Evolutionary conservation across 78 protist genomes (phyloP).

Genomic region (Dictyostelium purpureum): DNA sequence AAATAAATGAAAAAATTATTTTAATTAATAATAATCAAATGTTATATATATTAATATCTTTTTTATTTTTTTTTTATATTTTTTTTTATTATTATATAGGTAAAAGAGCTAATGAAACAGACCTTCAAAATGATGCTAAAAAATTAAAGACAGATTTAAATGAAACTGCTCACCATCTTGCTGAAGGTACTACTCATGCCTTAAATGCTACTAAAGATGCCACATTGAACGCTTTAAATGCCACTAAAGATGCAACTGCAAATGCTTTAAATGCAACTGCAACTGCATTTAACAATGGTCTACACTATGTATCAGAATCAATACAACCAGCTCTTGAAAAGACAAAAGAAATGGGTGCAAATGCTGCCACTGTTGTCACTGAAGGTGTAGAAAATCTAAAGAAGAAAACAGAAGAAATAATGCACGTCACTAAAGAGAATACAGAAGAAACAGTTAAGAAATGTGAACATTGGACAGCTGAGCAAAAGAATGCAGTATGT

Average conservation of each 20-base stretch:
- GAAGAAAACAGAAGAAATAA: background rate
- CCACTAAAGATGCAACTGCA: background rate
- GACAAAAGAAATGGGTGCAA: constrained; percentile 48
- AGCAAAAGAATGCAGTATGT: background rate
- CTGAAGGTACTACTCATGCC: background rate
- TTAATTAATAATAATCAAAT: background rate
- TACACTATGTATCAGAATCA: background rate
- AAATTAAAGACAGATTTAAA: background rate
- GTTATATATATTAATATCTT: background rate
- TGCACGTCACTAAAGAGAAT: background rate
- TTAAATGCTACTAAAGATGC: background rate
- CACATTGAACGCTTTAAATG: background rate
- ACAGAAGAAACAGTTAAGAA: background rate
- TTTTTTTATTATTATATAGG: background rate
- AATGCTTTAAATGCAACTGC: constrained; percentile 25
- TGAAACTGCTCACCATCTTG: background rate
- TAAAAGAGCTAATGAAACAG: background rate
- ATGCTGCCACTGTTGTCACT: background rate
- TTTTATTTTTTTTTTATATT: background rate
- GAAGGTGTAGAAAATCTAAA: background rate
- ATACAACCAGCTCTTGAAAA: constrained; percentile 60
- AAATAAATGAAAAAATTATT: background rate
- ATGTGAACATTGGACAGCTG: constrained; percentile 32
- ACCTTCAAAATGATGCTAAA: constrained; percentile 18
- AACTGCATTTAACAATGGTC: constrained; percentile 8